These are phyloP conservation scores for Hygrophorus pudorinus DNA, from an alignment of 768 basidiomycete genomes.

Conservation along the genomic window DNA sequence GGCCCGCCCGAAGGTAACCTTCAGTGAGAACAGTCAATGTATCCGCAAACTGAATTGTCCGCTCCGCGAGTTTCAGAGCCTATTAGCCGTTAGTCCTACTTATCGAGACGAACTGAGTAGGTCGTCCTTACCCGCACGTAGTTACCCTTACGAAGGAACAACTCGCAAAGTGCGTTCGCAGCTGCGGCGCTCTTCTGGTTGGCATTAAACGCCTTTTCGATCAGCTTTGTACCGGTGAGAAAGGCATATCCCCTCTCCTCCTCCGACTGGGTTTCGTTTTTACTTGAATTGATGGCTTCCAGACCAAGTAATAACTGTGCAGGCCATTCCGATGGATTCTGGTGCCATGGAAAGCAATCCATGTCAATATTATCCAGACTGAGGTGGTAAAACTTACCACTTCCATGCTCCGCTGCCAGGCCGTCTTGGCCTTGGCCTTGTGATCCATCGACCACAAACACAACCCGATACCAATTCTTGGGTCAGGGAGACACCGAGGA, in stretches of 20 bases:
- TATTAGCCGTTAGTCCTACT: slow-evolving; percentile 16
- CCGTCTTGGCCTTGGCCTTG: slow-evolving; percentile 69
- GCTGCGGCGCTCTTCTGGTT: slow-evolving; percentile 74
- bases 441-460: slow-evolving; percentile 89
- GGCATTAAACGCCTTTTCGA: slow-evolving; percentile 73
- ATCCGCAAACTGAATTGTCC: slow-evolving; percentile 90
- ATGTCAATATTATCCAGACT: background rate
- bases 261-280: slow-evolving; percentile 53
- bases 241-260: slow-evolving; percentile 54
- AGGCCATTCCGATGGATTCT: slow-evolving; percentile 43
- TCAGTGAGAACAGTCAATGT: slow-evolving; percentile 78
- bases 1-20: slow-evolving; percentile 75
- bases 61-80: slow-evolving; percentile 89
- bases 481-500: slow-evolving; percentile 81
- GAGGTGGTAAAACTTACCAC: slow-evolving; percentile 42
- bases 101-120: background rate
- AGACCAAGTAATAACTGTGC: slow-evolving; percentile 78
- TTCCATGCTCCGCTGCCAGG: slow-evolving; percentile 86
- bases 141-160: slow-evolving; percentile 67
- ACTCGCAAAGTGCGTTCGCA: slow-evolving; percentile 73
- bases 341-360: background rate
- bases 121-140: slow-evolving; percentile 40
- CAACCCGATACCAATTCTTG: slow-evolving; percentile 90
- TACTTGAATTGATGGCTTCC: slow-evolving; percentile 79
- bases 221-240: slow-evolving; percentile 53